Percentiles rank a stretch among this genome's conserved stretches.
Evolutionary conservation across 257 asterid species (phyloP).

Genomic region (Vinca minor): DNA sequence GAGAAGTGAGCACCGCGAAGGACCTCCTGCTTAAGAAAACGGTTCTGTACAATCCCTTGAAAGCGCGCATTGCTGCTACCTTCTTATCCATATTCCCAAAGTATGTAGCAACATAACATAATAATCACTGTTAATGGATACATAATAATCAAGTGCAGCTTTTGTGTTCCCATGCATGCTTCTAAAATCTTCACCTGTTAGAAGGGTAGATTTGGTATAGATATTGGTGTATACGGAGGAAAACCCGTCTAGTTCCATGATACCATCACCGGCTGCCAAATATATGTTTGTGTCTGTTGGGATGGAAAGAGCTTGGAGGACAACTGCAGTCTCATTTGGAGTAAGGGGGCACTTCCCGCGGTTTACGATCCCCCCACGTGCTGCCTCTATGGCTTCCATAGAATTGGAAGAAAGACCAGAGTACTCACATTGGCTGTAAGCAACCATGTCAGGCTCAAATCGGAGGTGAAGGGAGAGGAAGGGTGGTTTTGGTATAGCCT

Average conservation of each 20-base stretch:
- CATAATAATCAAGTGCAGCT: slow-evolving; percentile 85
- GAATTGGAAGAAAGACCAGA: slow-evolving; percentile 59
- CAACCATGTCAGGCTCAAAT: slow-evolving; percentile 99
- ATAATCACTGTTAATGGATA: slow-evolving; percentile 63
- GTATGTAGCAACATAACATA: slow-evolving; percentile 78
- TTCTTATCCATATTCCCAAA: slow-evolving; percentile 97
- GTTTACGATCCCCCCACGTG: slow-evolving; percentile 70
- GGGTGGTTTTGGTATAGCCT: slow-evolving; percentile 94
- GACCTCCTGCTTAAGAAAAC: slow-evolving; percentile 66
- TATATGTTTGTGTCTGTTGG: slow-evolving; percentile 69
- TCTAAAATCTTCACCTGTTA: slow-evolving; percentile 49
- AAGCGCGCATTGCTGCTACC: slow-evolving; percentile 93
- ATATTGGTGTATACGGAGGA: slow-evolving; percentile 65
- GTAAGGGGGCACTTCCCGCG: slow-evolving; percentile 96
- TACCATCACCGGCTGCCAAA: slow-evolving; percentile 94
- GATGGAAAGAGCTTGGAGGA: slow-evolving; percentile 75
- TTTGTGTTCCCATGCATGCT: slow-evolving; percentile 94
- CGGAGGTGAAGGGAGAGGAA: slow-evolving; percentile 96
- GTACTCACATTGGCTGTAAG: slow-evolving; percentile 86
- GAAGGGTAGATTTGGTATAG: slow-evolving; percentile 57
- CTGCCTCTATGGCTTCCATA: slow-evolving; percentile 61
- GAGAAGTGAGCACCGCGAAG: slow-evolving; percentile 47
- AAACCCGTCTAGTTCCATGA: slow-evolving; percentile 79
- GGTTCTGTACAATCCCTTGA: slow-evolving; percentile 57
- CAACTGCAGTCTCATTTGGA: slow-evolving; percentile 73